Conservation (phyloP, 129 eudicot genomes). For the Pittosporum tobira region DNA sequence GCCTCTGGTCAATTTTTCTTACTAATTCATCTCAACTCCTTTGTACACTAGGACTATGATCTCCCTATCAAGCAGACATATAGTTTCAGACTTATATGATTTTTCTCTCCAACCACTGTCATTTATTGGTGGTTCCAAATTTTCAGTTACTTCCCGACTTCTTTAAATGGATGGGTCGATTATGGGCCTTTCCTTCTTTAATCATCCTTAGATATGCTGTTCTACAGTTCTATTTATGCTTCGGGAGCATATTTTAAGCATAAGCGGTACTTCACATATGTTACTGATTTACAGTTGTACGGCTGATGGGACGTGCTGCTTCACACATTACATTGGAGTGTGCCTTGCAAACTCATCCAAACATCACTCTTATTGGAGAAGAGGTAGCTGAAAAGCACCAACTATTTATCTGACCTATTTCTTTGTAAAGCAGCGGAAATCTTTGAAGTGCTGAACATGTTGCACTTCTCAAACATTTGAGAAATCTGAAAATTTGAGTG, state of each 20-base stretch:
- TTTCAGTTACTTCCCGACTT: not conserved
- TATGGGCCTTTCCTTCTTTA: too few relatives aligned
- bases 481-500: not conserved
- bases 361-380: slow-evolving; percentile 94
- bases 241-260: too few relatives aligned
- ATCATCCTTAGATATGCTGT: too few relatives aligned
- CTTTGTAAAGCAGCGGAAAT: not conserved
- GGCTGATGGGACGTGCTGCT: slow-evolving; percentile 99
- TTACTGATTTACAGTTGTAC: slow-evolving; percentile 59
- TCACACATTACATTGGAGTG: slow-evolving; percentile 98
- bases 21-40: not conserved
- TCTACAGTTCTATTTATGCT: not conserved
- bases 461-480: not conserved
- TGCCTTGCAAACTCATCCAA: slow-evolving; percentile 99
- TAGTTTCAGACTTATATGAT: slow-evolving; percentile 11
- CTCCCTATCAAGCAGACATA: slow-evolving; percentile 2
- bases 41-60: not conserved
- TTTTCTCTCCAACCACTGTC: not conserved
- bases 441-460: not conserved
- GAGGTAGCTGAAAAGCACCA: slow-evolving; percentile 41
- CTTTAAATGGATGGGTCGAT: not conserved
- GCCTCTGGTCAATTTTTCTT: not conserved
- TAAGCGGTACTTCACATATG: not conserved
- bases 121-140: not conserved
- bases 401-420: not conserved